A percentile compares a stretch with the other conserved stretches of the same genome.
Evolutionary conservation across 2,329 filamentous ascomycete genomes (phyloP).

Genomic region (Botrytis porri): DNA sequence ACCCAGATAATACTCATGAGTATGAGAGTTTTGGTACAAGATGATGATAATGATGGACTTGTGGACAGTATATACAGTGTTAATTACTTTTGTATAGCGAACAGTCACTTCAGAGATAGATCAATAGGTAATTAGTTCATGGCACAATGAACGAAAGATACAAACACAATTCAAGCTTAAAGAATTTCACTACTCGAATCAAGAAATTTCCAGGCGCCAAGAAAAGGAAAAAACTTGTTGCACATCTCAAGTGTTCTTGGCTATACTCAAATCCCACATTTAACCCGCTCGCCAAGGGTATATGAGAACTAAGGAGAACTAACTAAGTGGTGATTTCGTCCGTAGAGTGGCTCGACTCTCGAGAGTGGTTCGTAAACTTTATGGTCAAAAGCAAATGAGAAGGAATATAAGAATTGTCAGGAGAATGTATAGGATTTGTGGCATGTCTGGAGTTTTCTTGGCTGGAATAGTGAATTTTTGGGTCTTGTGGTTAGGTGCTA

Average conservation of each 20-base stretch:
- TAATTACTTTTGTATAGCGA: not conserved
- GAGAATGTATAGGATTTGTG: not conserved
- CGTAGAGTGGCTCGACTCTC: not conserved
- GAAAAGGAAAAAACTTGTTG: not conserved
- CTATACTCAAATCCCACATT: not conserved
- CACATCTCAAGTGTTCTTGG: not conserved
- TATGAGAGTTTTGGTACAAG: not conserved
- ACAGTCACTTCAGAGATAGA: not conserved
- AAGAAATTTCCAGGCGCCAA: not conserved
- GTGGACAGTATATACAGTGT: too few species aligned
- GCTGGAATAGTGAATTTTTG: not conserved
- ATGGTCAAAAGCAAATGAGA: not conserved
- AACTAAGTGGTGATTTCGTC: not conserved
- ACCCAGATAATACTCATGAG: not conserved
- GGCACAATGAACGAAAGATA: not conserved
- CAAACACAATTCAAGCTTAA: not conserved
- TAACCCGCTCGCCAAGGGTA: not conserved
- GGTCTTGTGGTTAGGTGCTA: not conserved
- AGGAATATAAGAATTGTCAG: not conserved
- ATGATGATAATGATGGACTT: not conserved
- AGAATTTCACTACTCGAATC: not conserved
- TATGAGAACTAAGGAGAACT: not conserved
- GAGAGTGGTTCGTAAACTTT: not conserved
- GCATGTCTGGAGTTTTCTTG: not conserved
- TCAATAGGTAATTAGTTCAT: not conserved